Evolutionary conservation across 352 stramenopile species (phyloP), one percentile per base, ranked within the genome.

Genomic region (Phytophthora syringae): DNA sequence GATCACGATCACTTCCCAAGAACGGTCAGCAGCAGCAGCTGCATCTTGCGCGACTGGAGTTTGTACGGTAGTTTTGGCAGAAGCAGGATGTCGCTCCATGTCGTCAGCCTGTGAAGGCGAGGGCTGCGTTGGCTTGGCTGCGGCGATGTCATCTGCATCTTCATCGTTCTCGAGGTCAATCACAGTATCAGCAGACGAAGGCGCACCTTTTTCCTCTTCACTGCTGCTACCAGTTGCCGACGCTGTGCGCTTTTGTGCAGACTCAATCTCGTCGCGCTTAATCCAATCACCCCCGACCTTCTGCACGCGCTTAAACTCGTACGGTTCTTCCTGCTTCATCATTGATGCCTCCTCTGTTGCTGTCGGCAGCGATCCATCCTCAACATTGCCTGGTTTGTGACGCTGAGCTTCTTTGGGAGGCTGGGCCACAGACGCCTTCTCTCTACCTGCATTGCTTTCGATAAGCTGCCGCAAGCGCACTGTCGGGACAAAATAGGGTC

Each of bases 1-100:
- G 52, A 94, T 94, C 58, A 92, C 84, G 53, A 92, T 94, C 51
- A 94, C 74, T 27, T 94, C 82, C 81, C 80, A 94, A 36, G 81
- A 48, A 5, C 65, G 68, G 16, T 71, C 67, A 53, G 70, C 39
- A 56, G 34, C 53, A 64, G 48, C 40, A 36, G 53, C 21, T 52
- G 24, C 22, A 36, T 43, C 47, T 10, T n/a, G 5, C 11, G 24
- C 15, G 25, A 2, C 32, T 11, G 60, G 12, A 5, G n/a, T 49
- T 13, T 61, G 51, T 70, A 71, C 18, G 22, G 54, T 36, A 22
- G 34, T 6, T 59, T 66, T 56, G 22, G 21, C 60, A 58, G 55
- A 27, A 13, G 49, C 40, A 24, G 49, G 7, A 13, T 13, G 28
- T 47, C 28, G 47, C 11, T 53, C 30, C 37, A 40, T 21, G 30